Evolutionary conservation across 2,329 filamentous ascomycete genomes (phyloP), one percentile per base, ranked within the genome.

Genomic region (Aspergillus ustus): DNA sequence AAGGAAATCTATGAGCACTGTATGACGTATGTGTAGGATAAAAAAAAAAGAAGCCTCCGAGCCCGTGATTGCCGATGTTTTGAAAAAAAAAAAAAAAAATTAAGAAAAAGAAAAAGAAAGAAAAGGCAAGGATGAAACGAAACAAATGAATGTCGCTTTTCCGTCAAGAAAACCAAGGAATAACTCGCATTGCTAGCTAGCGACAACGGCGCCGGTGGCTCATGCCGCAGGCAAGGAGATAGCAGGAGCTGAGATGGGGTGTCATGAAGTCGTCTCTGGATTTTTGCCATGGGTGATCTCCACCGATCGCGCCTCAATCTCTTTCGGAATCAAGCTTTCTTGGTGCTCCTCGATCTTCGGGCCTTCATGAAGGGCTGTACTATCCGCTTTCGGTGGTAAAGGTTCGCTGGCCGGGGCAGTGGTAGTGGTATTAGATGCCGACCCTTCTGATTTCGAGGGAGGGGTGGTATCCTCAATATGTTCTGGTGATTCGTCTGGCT

Each of bases 261-360:
- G 19, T 25, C 11, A 75, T 34, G 69, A 72, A 25, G 73, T 70
- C 13, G 73, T 61, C 61, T 74, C 69, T 1, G 71, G 29, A 54
- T 75, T 66, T n/a, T 60, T 49, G 7, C 63, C 62, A 19, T 70
- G 52, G 40, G 59, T 69, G 28, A 77, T 72, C 57, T 78, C 75
- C 17, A 77, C 70, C 6, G 76, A 77, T 15, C 73, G 72, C 20
- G 72, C 69, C 52, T 77, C 73, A 4, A 78, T 65, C 63, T 78
- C 76, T 52, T 78, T 77, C 0, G 75, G 71, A 29, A 66, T 66
- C 4, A 71, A 55, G 48, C 59, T 66, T 20, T 66, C 55, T 11
- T 62, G 59, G 43, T 61, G 57, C 45, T 68, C 69, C 20, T 65
- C 66, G n/a, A 62, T 15, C 13, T 59, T 61, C n/a, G 57, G 52